Conservation (phyloP, 352 stramenopile genomes). For the Globisporangium spiculum region DNA sequence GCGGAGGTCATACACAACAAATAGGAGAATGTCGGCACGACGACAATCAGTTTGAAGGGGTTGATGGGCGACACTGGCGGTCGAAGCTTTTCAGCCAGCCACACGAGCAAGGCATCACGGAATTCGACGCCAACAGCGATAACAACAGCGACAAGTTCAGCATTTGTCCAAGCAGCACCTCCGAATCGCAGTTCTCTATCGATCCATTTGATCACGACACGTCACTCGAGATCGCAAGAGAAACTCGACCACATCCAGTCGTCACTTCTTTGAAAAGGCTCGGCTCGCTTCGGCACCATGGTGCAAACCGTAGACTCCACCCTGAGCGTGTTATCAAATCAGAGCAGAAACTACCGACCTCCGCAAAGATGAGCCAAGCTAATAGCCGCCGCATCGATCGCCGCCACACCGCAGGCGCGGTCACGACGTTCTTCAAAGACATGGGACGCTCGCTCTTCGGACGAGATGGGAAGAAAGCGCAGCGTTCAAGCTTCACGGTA, state of each 20-base stretch:
- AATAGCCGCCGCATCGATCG: neutral
- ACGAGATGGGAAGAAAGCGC: neutral
- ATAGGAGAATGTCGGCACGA: neutral
- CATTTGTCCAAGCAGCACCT: constrained; percentile 13
- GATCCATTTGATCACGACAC: neutral
- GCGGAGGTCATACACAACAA: neutral
- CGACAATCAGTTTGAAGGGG: neutral
- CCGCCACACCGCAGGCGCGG: neutral
- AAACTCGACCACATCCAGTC: neutral
- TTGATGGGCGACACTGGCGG: neutral
- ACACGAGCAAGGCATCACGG: neutral
- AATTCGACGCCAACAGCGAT: neutral
- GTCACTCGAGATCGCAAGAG: neutral
- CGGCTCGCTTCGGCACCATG: neutral
- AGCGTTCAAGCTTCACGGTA: neutral
- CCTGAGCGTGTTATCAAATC: neutral
- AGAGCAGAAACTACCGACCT: neutral
- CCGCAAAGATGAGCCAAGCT: neutral
- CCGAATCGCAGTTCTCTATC: constrained; percentile 16
- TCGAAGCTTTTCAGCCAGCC: neutral
- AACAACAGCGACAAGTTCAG: constrained; percentile 7
- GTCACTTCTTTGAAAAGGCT: neutral
- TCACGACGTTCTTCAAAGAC: constrained; percentile 18
- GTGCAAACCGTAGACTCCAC: neutral
- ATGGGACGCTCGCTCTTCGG: constrained; percentile 17